Evolutionary conservation across 73 alveolate genomes (phyloP).

Genomic region (Paramecium pentaurelia): DNA sequence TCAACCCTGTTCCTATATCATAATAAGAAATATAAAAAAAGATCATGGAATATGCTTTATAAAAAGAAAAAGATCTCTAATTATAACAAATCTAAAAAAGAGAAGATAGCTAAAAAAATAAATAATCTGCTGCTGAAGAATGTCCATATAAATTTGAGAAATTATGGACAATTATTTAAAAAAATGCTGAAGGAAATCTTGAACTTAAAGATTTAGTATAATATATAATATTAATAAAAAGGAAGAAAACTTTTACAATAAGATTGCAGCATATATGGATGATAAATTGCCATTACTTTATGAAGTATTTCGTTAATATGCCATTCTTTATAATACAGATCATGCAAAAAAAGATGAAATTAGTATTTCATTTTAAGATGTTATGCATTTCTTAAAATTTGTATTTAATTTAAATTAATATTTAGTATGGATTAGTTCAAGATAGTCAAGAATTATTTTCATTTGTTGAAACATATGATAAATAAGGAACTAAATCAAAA

Average conservation of each 20-base stretch:
- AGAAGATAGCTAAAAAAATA: constrained; percentile 48
- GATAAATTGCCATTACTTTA: neutral
- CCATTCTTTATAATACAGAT: constrained; percentile 35
- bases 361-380: constrained; percentile 52
- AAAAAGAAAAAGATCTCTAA: neutral
- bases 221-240: neutral
- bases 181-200: constrained; percentile 53
- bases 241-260: constrained; percentile 41
- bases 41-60: neutral
- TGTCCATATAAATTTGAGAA: constrained; percentile 59
- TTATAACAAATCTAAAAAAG: neutral
- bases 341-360: constrained; percentile 61
- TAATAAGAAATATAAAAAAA: constrained; percentile 48
- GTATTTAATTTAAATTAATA: neutral
- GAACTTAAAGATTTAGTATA: constrained; percentile 6
- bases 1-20: constrained; percentile 43
- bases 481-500: constrained; percentile 31
- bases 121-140: constrained; percentile 14
- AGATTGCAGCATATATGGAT: constrained; percentile 5
- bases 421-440: constrained; percentile 29
- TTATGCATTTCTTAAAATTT: constrained; percentile 58
- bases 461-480: constrained; percentile 45
- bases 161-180: constrained; percentile 53
- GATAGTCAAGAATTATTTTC: constrained; percentile 46
- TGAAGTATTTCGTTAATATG: constrained; percentile 50